A percentile compares a stretch with the other conserved stretches of the same genome.
Conservation (phyloP, 805 yeast genomes). For the Ogataea dorogensis region DNA sequence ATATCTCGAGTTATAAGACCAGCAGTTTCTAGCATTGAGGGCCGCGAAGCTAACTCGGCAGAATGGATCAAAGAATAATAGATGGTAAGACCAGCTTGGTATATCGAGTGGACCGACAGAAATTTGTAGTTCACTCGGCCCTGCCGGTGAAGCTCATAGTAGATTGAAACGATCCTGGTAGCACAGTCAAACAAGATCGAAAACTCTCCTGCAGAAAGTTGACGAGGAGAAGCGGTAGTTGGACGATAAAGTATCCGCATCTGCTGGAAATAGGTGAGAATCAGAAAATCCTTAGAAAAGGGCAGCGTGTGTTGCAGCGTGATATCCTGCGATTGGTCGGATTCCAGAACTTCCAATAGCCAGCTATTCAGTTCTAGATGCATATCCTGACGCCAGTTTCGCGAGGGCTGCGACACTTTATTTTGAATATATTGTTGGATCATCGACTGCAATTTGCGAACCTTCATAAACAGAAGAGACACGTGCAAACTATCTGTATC, state of each 20-base stretch:
- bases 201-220: constrained; percentile 9
- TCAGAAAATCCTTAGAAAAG: constrained; percentile 14
- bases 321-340: not conserved
- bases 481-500: constrained; percentile 7
- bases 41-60: constrained; percentile 9
- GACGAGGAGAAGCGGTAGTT: constrained; percentile 4
- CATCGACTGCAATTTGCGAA: constrained; percentile 21
- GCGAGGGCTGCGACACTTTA: not conserved
- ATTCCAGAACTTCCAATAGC: constrained; percentile 12
- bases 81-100: constrained; percentile 21
- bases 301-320: constrained; percentile 1
- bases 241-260: constrained; percentile 22
- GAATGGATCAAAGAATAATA: constrained; percentile 23
- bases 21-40: constrained; percentile 7
- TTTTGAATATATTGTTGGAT: constrained; percentile 19
- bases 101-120: constrained; percentile 23
- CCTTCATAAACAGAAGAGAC: constrained; percentile 16
- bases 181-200: constrained; percentile 16
- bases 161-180: constrained; percentile 12
- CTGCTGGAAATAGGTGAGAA: constrained; percentile 22
- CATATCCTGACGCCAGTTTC: constrained; percentile 16
- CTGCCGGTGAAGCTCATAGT: constrained; percentile 10
- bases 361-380: constrained; percentile 19
- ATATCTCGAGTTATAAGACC: constrained; percentile 11
- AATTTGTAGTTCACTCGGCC: constrained; percentile 23